phyloP scores from a whole-genome alignment of 2,329 filamentous ascomycete species.

The Diplodia mutila region DNA sequence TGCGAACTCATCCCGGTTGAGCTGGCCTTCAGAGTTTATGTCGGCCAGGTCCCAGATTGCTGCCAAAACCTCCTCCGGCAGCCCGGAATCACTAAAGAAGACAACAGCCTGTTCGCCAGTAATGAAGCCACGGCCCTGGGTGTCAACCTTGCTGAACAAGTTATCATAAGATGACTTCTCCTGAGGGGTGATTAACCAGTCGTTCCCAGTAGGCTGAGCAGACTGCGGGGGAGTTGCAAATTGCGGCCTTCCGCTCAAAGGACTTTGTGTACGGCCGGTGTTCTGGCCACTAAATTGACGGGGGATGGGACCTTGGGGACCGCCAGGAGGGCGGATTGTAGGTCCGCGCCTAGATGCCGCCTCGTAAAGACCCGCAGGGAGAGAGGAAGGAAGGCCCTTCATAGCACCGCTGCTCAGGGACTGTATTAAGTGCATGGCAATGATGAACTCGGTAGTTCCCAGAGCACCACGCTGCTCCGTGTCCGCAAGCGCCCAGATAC shows the following conservation, averaged over 20 bases:
- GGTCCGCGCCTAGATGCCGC: conserved; percentile 72
- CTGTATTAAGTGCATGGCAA: conserved; percentile 95
- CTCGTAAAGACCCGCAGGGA: conserved; percentile 87
- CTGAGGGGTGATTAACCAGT: conserved; percentile 80
- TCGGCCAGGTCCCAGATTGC: conserved; percentile 98
- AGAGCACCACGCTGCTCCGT: conserved; percentile 89
- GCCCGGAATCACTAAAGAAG: conserved; percentile 90
- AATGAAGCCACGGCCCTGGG: conserved; percentile 77
- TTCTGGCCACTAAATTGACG: conserved; percentile 76
- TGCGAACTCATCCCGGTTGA: conserved; percentile 89
- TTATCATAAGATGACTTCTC: conserved; percentile 89
- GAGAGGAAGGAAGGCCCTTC: conserved; percentile 74
- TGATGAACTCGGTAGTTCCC: conserved; percentile 89
- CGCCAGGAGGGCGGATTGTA: conserved; percentile 50
- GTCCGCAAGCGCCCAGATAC: conserved; percentile 94
- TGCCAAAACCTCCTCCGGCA: conserved; percentile 85
- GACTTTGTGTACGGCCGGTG: conserved; percentile 59
- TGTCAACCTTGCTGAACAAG: conserved; percentile 84
- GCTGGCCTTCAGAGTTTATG: conserved; percentile 83
- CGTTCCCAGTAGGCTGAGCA: conserved; percentile 60
- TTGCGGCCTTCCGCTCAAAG: conserved; percentile 54
- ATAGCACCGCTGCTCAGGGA: conserved; percentile 86
- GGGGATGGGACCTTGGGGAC: conserved; percentile 66
- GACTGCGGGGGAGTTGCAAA: conserved; percentile 55
- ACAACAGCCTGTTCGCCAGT: conserved; percentile 92